phyloP scores from a whole-genome alignment of 495 filamentous ascomycete species.

The Staphylotrichum tortipilum region DNA sequence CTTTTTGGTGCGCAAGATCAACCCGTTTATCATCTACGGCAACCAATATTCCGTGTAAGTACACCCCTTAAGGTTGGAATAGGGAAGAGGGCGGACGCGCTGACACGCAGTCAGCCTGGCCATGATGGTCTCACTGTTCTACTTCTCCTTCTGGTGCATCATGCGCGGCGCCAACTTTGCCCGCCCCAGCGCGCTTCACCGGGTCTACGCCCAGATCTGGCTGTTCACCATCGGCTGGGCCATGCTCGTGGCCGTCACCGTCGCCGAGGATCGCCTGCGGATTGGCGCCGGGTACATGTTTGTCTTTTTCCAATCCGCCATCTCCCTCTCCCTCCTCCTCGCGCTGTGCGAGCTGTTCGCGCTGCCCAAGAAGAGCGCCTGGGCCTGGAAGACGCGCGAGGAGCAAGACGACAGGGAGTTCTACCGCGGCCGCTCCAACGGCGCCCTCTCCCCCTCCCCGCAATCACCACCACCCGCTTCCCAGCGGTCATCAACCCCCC shows the following conservation, averaged over 20 bases:
- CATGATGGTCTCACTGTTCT: conserved; percentile 78
- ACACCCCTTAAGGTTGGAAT: background rate
- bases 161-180: conserved; percentile 72
- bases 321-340: conserved; percentile 66
- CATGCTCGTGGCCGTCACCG: conserved; percentile 61
- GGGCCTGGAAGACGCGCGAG: conserved; percentile 43
- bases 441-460: conserved; percentile 14
- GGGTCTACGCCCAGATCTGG: conserved; percentile 76
- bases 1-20: conserved; percentile 69
- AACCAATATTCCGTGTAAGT: conserved; percentile 68
- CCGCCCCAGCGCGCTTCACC: conserved; percentile 77
- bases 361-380: conserved; percentile 61
- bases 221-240: conserved; percentile 67
- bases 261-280: conserved; percentile 59
- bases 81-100: background rate
- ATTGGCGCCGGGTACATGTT: conserved; percentile 76
- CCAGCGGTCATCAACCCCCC: conserved; percentile 12
- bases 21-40: conserved; percentile 81
- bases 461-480: conserved; percentile 17
- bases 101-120: conserved; percentile 47
- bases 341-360: conserved; percentile 70
- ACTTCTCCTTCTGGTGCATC: conserved; percentile 74
- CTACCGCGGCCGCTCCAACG: conserved; percentile 15
- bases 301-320: conserved; percentile 66
- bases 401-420: conserved; percentile 38